A percentile compares a stretch with the other conserved stretches of the same genome.
phyloP scores from a whole-genome alignment of 2,329 filamentous ascomycete species.

The Clonostachys chloroleuca region DNA sequence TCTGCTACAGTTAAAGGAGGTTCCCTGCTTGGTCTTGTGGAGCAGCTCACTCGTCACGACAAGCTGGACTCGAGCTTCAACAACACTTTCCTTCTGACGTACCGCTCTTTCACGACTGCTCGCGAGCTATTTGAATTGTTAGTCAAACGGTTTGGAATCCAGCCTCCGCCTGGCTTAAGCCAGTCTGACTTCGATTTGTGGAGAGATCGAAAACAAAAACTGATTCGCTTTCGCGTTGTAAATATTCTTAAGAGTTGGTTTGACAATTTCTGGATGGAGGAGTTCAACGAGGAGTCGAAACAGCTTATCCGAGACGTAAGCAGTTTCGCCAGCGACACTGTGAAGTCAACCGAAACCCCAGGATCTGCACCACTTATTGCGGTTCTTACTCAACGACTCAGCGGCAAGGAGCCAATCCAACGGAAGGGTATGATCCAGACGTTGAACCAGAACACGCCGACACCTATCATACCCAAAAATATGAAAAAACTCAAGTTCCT shows the following conservation, averaged over 20 bases:
- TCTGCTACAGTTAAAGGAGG: slow-evolving; percentile 81
- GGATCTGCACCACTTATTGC: slow-evolving; percentile 81
- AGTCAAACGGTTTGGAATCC: slow-evolving; percentile 86
- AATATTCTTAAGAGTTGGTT: slow-evolving; percentile 99
- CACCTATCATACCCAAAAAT: slow-evolving; percentile 93
- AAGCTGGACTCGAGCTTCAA: slow-evolving; percentile 94
- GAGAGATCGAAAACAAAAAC: slow-evolving; percentile 92
- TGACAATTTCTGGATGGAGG: slow-evolving; percentile 98
- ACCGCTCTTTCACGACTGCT: slow-evolving; percentile 89
- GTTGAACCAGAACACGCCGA: slow-evolving; percentile 73
- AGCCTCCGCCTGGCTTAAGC: slow-evolving; percentile 79
- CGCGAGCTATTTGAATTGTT: slow-evolving; percentile 89
- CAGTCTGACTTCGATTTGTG: slow-evolving; percentile 77
- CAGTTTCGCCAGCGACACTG: slow-evolving; percentile 84
- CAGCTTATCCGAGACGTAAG: slow-evolving; percentile 85
- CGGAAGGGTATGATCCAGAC: slow-evolving; percentile 80
- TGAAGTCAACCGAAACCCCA: slow-evolving; percentile 90
- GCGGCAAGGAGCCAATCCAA: slow-evolving; percentile 80
- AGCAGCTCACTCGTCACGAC: slow-evolving; percentile 93
- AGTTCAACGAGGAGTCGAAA: slow-evolving; percentile 76
- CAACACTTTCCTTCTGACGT: slow-evolving; percentile 95
- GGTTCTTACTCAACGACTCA: slow-evolving; percentile 82
- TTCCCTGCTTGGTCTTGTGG: slow-evolving; percentile 82
- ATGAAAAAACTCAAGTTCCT: slow-evolving; percentile 99
- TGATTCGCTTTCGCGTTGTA: slow-evolving; percentile 91